Base-by-base conservation (phyloP, 179 eudicot species). In the Silene noctiflora region DNA sequence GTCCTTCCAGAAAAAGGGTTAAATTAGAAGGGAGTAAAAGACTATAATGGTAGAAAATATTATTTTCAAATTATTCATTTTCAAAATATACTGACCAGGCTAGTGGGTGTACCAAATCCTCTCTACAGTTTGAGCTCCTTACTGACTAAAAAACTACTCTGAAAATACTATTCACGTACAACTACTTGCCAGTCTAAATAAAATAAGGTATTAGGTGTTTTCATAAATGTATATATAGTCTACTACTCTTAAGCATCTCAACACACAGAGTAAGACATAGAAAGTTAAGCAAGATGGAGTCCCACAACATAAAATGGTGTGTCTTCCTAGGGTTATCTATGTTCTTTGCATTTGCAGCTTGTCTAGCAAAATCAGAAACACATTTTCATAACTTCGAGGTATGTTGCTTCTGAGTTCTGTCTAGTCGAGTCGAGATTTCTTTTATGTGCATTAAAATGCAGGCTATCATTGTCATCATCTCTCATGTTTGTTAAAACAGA, bases 71-170 rank as follows among this genome's bases (percentile, higher is more conserved):
- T 33, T 33, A 33, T 33, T 33, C 16, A 20, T 69, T 16, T 6
- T 12, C 13, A 7, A 61, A 31, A 44, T 27, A 29, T 25, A 71
- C 61, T 71, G 22, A 55, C 62, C 58, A 20, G 24, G 44, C 75
- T 29, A 83, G 86, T 84, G 83, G 92, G 82, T 89, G 85, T 78
- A 87, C 90, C 87, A 81, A 85, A 87, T 84, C 84, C 85, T 79
- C 84, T 55, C 56, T 60, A 68, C 59, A 53, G 73, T 75, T 75
- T 62, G 82, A 76, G 24, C 76, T 75, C 71, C 46, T 72, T 62
- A 59, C 59, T 22, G 65, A 62, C 73, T 72, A 56, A 55, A 56
- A 67, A 81, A 79, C 85, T 82, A 84, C 86, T 78, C 62, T 71
- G 29, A 75, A 59, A 42, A 78, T 69, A 27, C 53, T 51, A 76